Conservation (phyloP, 345 rosid genomes). For the Hibiscus syriacus region DNA sequence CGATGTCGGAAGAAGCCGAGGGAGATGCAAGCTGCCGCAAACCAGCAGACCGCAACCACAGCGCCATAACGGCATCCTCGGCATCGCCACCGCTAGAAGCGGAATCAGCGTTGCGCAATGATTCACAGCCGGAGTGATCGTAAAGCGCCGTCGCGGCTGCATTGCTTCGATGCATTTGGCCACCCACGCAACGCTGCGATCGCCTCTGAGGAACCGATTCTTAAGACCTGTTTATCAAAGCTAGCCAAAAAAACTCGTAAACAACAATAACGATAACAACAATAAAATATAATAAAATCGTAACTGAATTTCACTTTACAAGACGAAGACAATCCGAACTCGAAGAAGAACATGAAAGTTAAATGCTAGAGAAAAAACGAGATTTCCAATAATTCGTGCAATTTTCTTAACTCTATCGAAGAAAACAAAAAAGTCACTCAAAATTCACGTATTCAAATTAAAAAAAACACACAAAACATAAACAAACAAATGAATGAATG, state of each 20-base stretch:
- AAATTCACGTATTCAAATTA: neutral
- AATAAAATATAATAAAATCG: neutral
- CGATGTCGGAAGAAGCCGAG: constrained; percentile 63
- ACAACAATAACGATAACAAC: neutral
- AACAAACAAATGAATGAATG: neutral
- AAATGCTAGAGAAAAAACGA: neutral
- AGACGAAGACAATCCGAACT: constrained; percentile 3
- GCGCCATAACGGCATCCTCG: constrained; percentile 93
- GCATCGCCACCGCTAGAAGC: constrained; percentile 54
- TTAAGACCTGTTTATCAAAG: neutral
- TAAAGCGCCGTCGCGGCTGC: constrained; percentile 80
- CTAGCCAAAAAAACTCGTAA: neutral
- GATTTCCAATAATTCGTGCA: constrained; percentile 11
- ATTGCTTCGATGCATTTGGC: constrained; percentile 69
- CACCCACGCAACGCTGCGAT: neutral
- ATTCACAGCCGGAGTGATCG: constrained; percentile 29
- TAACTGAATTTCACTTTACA: neutral
- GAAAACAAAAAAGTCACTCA: neutral
- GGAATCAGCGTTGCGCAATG: constrained; percentile 57
- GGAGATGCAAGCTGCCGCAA: constrained; percentile 99
- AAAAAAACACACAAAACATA: too few species aligned
- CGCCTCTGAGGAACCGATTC: neutral
- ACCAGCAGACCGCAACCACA: constrained; percentile 98
- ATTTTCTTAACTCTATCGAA: constrained; percentile 8
- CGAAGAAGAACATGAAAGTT: constrained; percentile 44